Evolutionary conservation across 78 protist species (phyloP), one percentile per base, ranked within the genome.

Genomic region (Isochrysis galbana): DNA sequence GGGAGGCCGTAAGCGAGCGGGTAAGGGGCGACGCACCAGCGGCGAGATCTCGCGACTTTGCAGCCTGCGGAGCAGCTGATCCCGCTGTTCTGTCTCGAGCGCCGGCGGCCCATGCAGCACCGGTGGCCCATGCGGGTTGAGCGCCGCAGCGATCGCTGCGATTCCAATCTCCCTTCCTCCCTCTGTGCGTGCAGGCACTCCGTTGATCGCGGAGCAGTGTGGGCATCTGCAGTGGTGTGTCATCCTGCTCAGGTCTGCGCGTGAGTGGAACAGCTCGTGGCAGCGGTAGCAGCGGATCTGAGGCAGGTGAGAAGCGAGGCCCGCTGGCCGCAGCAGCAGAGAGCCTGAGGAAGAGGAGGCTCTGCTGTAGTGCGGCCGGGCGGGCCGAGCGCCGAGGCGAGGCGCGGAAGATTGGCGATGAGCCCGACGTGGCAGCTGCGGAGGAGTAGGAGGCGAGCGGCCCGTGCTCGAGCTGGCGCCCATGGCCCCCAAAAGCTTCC

Each of bases 51-150:
- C 84, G 21, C 84, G 84, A 2, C 48, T 22, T 46, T 77, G 84
- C 44, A 77, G 84, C 47, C 84, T 42, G 46, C 84, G 84, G 46
- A 72, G 82, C 82, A 72, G 82, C 82, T 72, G 74, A 51, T 51
- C 29, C 7, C 61, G 61, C 61, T 51, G 61, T 7, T 51, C 14
- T 7, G 61, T 14, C 29, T 14, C 14, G 61, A 7, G 61, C 61
- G 7, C 45, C 80, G 29, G n/a, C 80, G 29, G 80, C 41, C 39
- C 19, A 36, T 70, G 41, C 41, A 1, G 36, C 80, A 17, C 36
- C 32, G 19, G 5, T 22, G 32, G 29, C 29, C 32, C 29, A 1
- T 61, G n/a, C n/a, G n/a, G n/a, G 72, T 61, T 51, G 29, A 51
- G 61, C 61, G 61, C 61, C 61, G 61, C 61, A 51, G 61, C 61